Evolutionary conservation across 2,329 filamentous ascomycete species (phyloP).

Genomic region (Fusarium sterilihyphosum): DNA sequence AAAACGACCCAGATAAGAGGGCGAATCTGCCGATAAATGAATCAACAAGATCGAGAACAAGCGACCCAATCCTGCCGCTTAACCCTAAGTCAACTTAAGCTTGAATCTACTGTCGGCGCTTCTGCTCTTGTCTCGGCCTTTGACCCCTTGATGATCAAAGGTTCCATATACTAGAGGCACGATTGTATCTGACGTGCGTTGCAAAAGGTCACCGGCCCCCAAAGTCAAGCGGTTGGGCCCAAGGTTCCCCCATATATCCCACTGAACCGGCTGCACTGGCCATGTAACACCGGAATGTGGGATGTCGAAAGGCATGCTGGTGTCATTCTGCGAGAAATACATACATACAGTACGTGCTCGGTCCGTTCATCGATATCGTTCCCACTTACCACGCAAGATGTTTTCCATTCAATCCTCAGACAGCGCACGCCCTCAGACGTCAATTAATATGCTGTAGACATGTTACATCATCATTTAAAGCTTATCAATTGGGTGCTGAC

Average conservation of each 20-base stretch:
- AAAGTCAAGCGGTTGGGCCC: neutral
- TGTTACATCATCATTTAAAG: neutral
- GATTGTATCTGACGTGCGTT: neutral
- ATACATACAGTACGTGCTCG: neutral
- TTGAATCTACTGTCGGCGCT: constrained; percentile 3
- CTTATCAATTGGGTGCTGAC: constrained; percentile 21
- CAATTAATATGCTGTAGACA: neutral
- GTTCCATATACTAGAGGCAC: neutral
- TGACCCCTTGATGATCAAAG: neutral
- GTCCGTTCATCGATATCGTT: neutral
- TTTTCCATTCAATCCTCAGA: neutral
- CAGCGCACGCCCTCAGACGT: neutral
- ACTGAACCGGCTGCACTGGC: neutral
- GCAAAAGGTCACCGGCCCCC: neutral
- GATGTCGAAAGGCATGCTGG: neutral
- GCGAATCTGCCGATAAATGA: neutral
- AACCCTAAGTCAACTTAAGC: constrained; percentile 5
- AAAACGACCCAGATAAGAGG: constrained; percentile 7
- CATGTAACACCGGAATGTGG: neutral
- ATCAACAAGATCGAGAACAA: neutral
- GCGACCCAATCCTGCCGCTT: neutral
- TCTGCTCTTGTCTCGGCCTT: neutral
- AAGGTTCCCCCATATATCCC: neutral
- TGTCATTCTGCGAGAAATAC: neutral
- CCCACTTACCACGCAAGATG: neutral